Evolutionary conservation across 805 yeast species (phyloP), one percentile per base, ranked within the genome.

Genomic region (Starmerella khaoyaiensis): DNA sequence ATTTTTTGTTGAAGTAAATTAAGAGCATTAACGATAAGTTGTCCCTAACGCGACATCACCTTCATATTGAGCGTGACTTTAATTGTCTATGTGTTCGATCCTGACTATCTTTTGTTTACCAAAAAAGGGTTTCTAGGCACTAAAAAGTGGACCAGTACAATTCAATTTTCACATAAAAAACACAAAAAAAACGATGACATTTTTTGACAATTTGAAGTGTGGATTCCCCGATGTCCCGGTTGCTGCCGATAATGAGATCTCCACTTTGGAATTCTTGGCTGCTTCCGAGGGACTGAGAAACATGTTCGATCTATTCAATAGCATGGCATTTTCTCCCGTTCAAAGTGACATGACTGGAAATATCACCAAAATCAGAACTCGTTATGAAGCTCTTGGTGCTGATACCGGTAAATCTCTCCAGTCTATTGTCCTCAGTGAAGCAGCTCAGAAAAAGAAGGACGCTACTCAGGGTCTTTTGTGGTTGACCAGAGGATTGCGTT

Each of bases 391-490:
- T 17, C 32, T 45, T 15, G 45, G 45, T 16, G 40, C 37, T 2
- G 67, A 74, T 6, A 69, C 74, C 39, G 66, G 79, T 21, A 55
- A 63, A n/a, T 76, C 93, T 19, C 67, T 83, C 50, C 93, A 84
- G 62, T 83, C 71, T 44, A 65, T 83, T 56, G 77, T 84, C 23
- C 61, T 79, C 44, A 64, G 74, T 39, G 95, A 83, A 64, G 75
- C 72, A 29, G 68, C 66, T 26, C 72, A 72, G 47, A 72, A 72
- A 59, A 61, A 63, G 37, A 79, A 76, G 58, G 74, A 76, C 43
- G 93, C 94, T 28, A 83, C 94, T 10, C 94, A 84, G 61, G 95
- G 93, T 27, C 69, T 83, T 48, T 62, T 83, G 51, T 83, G 95
- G 95, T 69, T 83, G 49, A 68, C 76, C 20, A 54, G 67, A 54